Percentiles rank a stretch among this genome's conserved stretches.
These are phyloP conservation scores for Fragaria vesca DNA, from an alignment of 306 rosid species.

Conservation along the genomic window DNA sequence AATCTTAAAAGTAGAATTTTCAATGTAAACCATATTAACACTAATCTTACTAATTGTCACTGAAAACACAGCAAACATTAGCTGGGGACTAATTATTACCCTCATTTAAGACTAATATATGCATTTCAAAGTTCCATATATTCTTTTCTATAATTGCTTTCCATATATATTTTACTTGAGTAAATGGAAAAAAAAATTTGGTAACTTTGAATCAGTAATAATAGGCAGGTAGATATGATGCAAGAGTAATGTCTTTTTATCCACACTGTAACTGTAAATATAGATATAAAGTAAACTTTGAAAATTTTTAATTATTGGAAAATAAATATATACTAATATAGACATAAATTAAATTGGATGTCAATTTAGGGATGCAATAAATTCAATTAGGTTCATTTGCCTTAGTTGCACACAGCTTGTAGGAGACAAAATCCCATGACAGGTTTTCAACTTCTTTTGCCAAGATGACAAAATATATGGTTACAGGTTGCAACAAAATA, in stretches of 20 bases:
- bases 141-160: background rate
- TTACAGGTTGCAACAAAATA: slow-evolving; percentile 11
- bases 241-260: slow-evolving; percentile 1
- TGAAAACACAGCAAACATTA: background rate
- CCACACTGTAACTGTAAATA: slow-evolving; percentile 10
- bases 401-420: slow-evolving; percentile 10
- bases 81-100: background rate
- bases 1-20: background rate
- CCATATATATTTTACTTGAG: background rate
- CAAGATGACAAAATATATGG: slow-evolving; percentile 19
- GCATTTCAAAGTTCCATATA: background rate
- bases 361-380: slow-evolving; percentile 20
- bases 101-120: background rate
- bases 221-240: slow-evolving; percentile 1
- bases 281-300: background rate
- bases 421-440: slow-evolving; percentile 21
- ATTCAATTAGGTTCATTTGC: slow-evolving; percentile 14
- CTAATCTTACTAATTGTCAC: background rate
- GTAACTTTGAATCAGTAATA: background rate
- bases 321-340: background rate
- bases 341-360: slow-evolving; percentile 19
- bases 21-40: background rate
- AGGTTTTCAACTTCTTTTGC: slow-evolving; percentile 18
- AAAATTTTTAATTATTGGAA: slow-evolving; percentile 16
- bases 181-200: background rate